These are phyloP conservation scores for Trifolium fragiferum DNA, from an alignment of 306 rosid species.

Conservation along the genomic window DNA sequence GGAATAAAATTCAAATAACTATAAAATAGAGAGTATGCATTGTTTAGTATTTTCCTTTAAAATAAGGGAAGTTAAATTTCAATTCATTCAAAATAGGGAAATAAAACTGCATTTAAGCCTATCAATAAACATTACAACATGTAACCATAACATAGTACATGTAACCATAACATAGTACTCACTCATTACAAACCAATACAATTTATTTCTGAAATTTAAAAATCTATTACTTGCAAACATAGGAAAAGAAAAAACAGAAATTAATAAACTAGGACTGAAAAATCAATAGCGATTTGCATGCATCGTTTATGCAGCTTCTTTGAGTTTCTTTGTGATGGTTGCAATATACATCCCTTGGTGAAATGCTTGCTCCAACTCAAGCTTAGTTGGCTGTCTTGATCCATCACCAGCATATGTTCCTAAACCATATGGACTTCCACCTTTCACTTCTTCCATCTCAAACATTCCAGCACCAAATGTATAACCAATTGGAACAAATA, in stretches of 20 bases:
- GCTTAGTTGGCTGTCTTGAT: not conserved
- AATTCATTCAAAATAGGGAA: too few relatives aligned
- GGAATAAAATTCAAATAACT: too few relatives aligned
- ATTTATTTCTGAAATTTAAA: not conserved
- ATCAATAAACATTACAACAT: not conserved
- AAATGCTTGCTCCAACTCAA: not conserved
- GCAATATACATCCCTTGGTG: not conserved
- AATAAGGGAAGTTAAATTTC: too few relatives aligned
- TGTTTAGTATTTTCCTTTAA: too few relatives aligned
- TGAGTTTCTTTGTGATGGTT: not conserved
- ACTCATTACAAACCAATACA: not conserved
- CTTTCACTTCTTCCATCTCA: slow-evolving; percentile 2
- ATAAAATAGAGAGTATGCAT: too few relatives aligned
- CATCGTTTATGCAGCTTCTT: not conserved
- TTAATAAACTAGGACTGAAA: not conserved
- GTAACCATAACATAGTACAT: too few relatives aligned
- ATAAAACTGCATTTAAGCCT: too few relatives aligned
- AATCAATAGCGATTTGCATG: not conserved
- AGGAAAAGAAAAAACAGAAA: not conserved
- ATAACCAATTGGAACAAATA: not conserved
- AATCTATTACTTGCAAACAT: not conserved
- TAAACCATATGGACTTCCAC: slow-evolving; percentile 8
- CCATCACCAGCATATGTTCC: slow-evolving; percentile 2
- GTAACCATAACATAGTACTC: not conserved
- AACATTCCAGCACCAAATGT: not conserved